Percentiles rank a stretch among this genome's conserved stretches.
phyloP scores from a whole-genome alignment of 495 filamentous ascomycete genomes.

The Polyplosphaeria fusca region DNA sequence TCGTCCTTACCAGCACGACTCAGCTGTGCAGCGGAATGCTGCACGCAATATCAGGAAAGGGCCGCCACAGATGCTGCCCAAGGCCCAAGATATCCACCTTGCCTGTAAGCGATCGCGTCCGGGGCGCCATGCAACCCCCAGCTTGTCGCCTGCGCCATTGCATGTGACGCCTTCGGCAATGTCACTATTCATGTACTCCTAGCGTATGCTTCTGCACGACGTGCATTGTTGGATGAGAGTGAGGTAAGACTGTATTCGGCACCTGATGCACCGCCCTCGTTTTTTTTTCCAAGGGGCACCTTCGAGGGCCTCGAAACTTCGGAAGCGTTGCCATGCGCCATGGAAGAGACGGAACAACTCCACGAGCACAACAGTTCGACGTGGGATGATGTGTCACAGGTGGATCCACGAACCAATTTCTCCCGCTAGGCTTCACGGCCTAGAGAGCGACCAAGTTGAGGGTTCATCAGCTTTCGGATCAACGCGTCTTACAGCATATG shows the following conservation, averaged over 20 bases:
- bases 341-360: too few species aligned
- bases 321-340: too few species aligned
- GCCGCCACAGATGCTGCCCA: conserved; percentile 21
- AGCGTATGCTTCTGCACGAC: too few species aligned
- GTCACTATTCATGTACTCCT: conserved; percentile 4
- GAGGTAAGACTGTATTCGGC: conserved; percentile 3
- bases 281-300: background rate
- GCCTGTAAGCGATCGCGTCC: background rate
- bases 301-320: too few species aligned
- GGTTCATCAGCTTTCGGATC: background rate
- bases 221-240: background rate
- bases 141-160: background rate
- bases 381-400: conserved; percentile 25
- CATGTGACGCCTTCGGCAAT: conserved; percentile 16
- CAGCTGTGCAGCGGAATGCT: background rate
- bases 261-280: background rate
- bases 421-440: too few species aligned
- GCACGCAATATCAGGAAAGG: conserved; percentile 10
- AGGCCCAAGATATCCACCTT: conserved; percentile 1
- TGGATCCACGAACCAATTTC: conserved; percentile 3
- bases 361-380: too few species aligned
- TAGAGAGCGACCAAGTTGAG: too few species aligned
- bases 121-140: background rate
- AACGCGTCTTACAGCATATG: too few species aligned
- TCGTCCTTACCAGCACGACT: background rate